Evolutionary conservation across 176 grass and related monocot genomes (phyloP), one percentile per base, ranked within the genome.

Genomic region (Lolium perenne): DNA sequence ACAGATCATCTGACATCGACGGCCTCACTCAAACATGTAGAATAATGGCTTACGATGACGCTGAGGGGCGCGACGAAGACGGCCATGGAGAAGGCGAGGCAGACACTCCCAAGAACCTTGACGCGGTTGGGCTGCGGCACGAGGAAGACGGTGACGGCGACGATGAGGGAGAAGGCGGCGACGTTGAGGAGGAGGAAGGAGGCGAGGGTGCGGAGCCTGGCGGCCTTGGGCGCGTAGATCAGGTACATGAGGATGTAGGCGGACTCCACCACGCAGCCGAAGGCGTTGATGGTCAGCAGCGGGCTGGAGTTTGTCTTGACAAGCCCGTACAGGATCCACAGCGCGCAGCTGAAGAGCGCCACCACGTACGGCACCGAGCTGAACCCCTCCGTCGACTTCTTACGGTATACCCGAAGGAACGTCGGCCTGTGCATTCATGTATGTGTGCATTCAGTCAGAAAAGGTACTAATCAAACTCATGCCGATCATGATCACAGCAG

Each of bases 61-160:
- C 92, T 96, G 62, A 99, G 78, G 14, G 97, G 97, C 8, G 97
- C 94, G 76, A 87, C 92, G 70, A 99, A 99, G 89, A 99, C 97
- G 67, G 90, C 85, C 62, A 93, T 87, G 26, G 97, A 96, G 89
- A 99, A 99, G 70, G 83, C 87, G 74, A 99, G 89, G 75, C 97
- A 99, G 62, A 96, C 80, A 90, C 83, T 88, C 5, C 97, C 97
- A 14, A 99, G 94, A 10, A 99, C 80, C 10, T 51, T 91, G 18
- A 91, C 79, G 1, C 94, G 94, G 22, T 83, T 85, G 0, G 77
- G 46, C 66, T 84, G 72, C 0, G 82, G 61, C 74, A 87, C 79
- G 59, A 90, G 80, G 26, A 88, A 13, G 71, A 94, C 49, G 63
- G 85, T 93, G 51, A 91, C 84, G 57, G 82, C 78, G 78, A 84